Base-by-base conservation (phyloP, 495 filamentous ascomycete species). In the Acidomyces sp. region DNA sequence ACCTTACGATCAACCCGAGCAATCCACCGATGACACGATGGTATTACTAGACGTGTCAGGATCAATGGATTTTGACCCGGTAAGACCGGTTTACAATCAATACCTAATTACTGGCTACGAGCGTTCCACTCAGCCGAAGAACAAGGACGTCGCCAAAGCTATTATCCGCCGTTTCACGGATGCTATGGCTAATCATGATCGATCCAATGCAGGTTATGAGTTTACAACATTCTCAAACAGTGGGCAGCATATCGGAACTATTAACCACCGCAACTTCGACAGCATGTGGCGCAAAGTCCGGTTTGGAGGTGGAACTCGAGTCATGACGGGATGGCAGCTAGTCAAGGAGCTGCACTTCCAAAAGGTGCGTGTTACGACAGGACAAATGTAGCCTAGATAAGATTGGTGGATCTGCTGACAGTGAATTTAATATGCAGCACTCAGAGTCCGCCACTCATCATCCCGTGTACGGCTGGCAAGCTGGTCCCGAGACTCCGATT, bases 301-400 rank as follows among this genome's bases (percentile, higher is more conserved):
- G 13, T 54, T 68, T 21, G 62, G 60, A 0, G 66, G 65, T 12
- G 55, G 50, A 30, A 65, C 61, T 0, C 51, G 60, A 27, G 56
- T 69, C 26, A 69, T 69, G 66, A 57, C 59, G 0, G 66, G 66
- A 15, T 69, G 66, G 66, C 65, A 68, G 41, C 62, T 60, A 30
- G 49, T 66, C 41, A 69, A 68, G 41, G 62, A 69, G 5, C 52
- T 63, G 5, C 31, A 34, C 20, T 34, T 34, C 31, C 31, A 34
- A 18, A 34, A 34, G n/a, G n/a, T n/a, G n/a, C n/a, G n/a, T n/a
- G n/a, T n/a, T n/a, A n/a, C n/a, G n/a, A n/a, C n/a, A n/a, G n/a
- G n/a, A n/a, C n/a, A n/a, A n/a, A n/a, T n/a, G n/a, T n/a, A n/a
- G n/a, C n/a, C n/a, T n/a, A n/a, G n/a, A n/a, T n/a, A n/a, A n/a